phyloP scores from a whole-genome alignment of 345 rosid species.

The Iberis pinnata region DNA sequence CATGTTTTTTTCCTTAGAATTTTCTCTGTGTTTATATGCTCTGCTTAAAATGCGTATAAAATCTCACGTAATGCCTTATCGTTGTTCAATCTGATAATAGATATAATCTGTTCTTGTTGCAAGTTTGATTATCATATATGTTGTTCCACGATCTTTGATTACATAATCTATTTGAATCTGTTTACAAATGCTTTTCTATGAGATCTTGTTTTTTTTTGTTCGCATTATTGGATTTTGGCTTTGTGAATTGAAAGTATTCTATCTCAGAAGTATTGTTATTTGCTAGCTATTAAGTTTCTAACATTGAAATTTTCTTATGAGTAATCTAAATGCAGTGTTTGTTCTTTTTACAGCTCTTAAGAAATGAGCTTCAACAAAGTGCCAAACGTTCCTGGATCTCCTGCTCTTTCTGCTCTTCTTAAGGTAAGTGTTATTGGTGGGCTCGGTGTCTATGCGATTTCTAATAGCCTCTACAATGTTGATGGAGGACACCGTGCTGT shows the following conservation, averaged over 20 bases:
- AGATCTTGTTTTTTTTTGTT: no score
- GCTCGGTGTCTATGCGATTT: conserved; percentile 28
- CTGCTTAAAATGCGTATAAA: background rate
- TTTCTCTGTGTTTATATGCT: background rate
- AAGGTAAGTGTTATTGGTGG: conserved; percentile 32
- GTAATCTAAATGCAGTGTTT: no score
- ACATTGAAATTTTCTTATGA: no score
- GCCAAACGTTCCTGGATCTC: conserved; percentile 33
- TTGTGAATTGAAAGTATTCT: no score
- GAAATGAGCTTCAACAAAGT: conserved; percentile 36
- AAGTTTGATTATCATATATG: background rate
- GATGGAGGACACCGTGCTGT: conserved; percentile 37
- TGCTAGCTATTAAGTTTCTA: no score
- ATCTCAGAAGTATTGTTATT: no score
- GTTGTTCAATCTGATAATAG: background rate
- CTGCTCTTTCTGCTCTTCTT: conserved; percentile 32
- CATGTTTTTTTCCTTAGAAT: background rate
- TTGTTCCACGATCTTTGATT: conserved; percentile 7
- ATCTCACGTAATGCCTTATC: background rate
- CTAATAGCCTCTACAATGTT: conserved; percentile 34
- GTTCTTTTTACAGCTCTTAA: background rate
- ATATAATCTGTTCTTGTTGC: background rate
- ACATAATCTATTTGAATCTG: background rate
- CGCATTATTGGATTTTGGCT: no score
- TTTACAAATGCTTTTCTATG: no score